A percentile compares a stretch with the other conserved stretches of the same genome.
Conservation (phyloP, 768 basidiomycete species). For the Gymnopilus dilepis region DNA sequence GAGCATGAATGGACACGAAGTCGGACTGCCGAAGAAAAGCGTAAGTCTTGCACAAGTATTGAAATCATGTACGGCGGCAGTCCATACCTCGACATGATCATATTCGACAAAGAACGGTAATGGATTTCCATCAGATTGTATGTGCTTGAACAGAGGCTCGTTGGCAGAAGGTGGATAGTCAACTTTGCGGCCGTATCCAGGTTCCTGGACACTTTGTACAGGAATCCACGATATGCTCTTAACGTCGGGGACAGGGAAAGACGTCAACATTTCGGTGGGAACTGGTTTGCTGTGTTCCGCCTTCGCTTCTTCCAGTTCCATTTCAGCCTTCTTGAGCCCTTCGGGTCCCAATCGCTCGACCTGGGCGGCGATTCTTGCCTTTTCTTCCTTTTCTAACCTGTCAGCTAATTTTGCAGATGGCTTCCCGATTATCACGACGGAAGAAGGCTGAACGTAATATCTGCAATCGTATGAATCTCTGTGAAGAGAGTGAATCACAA, state of each 20-base stretch:
- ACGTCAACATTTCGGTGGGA: conserved; percentile 77
- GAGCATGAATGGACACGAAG: conserved; percentile 82
- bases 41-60: conserved; percentile 9
- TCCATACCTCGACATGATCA: conserved; percentile 83
- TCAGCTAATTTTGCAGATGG: conserved; percentile 87
- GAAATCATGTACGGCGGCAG: conserved; percentile 1
- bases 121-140: conserved; percentile 68
- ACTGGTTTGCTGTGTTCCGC: conserved; percentile 84
- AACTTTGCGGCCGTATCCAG: conserved; percentile 50
- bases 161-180: conserved; percentile 32
- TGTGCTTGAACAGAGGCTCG: conserved; percentile 59
- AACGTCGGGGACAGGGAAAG: conserved; percentile 91
- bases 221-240: conserved; percentile 93
- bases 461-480: conserved; percentile 43
- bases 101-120: conserved; percentile 93
- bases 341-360: conserved; percentile 74
- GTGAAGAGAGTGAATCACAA: background rate
- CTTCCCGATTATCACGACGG: conserved; percentile 81
- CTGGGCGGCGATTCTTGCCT: conserved; percentile 73
- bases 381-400: conserved; percentile 81
- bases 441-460: conserved; percentile 76
- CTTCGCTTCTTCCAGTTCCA: conserved; percentile 81
- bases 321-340: conserved; percentile 74
- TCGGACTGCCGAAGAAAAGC: conserved; percentile 67
- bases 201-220: conserved; percentile 66